Percentiles rank a stretch among this genome's conserved stretches.
phyloP scores from a whole-genome alignment of 805 yeast genomes.

The Nakazawaea sp. region DNA sequence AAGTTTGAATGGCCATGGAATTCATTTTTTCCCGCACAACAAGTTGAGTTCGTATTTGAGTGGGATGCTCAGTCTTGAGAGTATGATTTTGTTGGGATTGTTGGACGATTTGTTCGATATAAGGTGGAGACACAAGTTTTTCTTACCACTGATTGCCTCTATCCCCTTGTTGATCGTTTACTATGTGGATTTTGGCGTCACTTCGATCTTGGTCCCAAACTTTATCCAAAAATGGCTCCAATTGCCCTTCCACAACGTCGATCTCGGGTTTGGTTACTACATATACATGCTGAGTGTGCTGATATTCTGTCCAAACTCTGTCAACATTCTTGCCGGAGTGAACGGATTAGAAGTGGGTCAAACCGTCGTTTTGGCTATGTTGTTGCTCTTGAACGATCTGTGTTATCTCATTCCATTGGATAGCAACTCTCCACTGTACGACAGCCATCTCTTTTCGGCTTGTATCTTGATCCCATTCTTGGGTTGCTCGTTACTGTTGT shows the following conservation, averaged over 20 bases:
- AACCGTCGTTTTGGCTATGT: constrained; percentile 66
- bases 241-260: constrained; percentile 41
- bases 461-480: constrained; percentile 78
- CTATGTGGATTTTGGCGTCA: constrained; percentile 89
- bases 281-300: constrained; percentile 86
- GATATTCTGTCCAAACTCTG: constrained; percentile 92
- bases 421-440: constrained; percentile 48
- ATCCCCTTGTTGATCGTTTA: constrained; percentile 88
- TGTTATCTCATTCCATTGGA: constrained; percentile 48
- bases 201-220: constrained; percentile 77
- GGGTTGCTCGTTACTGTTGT: constrained; percentile 74
- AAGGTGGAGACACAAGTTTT: constrained; percentile 96
- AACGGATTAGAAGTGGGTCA: constrained; percentile 98
- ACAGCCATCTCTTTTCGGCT: constrained; percentile 77
- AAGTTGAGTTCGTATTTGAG: constrained; percentile 82
- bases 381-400: constrained; percentile 70
- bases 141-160: constrained; percentile 90
- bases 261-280: constrained; percentile 77
- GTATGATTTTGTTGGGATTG: constrained; percentile 79
- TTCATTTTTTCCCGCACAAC: constrained; percentile 60
- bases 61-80: constrained; percentile 75
- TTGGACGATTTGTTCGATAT: constrained; percentile 94
- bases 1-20: constrained; percentile 1
- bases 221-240: constrained; percentile 39
- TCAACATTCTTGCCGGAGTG: constrained; percentile 92